Evolutionary conservation across 164 flowering plant species (phyloP).

Genomic region (Kalanchoe fedtschenkoi): DNA sequence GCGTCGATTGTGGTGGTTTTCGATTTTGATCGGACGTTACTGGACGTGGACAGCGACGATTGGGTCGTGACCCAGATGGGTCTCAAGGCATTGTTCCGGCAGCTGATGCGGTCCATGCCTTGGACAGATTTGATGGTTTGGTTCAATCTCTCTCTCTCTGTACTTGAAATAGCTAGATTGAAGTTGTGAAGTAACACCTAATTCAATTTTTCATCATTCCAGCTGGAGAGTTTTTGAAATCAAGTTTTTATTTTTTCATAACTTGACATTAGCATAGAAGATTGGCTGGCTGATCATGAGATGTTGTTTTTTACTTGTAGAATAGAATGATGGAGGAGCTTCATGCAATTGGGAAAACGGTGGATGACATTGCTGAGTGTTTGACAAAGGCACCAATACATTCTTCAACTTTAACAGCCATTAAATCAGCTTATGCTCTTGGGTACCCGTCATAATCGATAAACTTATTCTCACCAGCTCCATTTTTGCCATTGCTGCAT

Average conservation of each 20-base stretch:
- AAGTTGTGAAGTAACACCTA: background rate
- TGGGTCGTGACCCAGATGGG: constrained; percentile 72
- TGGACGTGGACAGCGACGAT: constrained; percentile 69
- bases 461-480: background rate
- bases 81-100: constrained; percentile 34
- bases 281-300: constrained; percentile 1
- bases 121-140: constrained; percentile 82
- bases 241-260: background rate
- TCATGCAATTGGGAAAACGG: constrained; percentile 44
- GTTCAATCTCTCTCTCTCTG: constrained; percentile 10
- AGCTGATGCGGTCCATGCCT: constrained; percentile 55
- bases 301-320: constrained; percentile 11
- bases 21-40: constrained; percentile 78
- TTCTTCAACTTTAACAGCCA: constrained; percentile 38
- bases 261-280: background rate
- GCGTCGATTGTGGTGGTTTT: constrained; percentile 46
- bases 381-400: constrained; percentile 40
- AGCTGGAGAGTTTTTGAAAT: background rate
- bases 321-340: constrained; percentile 53
- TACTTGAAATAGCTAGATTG: background rate
- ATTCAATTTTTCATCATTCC: background rate
- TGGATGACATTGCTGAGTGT: constrained; percentile 46
- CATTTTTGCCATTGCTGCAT: background rate
- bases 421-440: constrained; percentile 44
- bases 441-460: constrained; percentile 32